Evolutionary conservation across 495 filamentous ascomycete genomes (phyloP).

Genomic region (Jackrogersella minutella): DNA sequence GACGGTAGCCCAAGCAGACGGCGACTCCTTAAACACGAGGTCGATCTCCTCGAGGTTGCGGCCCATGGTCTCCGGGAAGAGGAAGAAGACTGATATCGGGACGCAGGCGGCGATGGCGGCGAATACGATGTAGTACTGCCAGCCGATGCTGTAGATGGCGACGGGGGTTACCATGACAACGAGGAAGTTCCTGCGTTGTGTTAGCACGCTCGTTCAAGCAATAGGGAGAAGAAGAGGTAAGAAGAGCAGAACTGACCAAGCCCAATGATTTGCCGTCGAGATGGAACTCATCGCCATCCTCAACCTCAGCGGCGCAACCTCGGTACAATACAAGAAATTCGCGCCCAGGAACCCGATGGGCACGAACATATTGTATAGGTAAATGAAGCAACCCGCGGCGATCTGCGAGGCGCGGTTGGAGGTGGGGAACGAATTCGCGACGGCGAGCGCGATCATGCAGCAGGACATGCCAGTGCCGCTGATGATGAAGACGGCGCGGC

Average conservation of each 20-base stretch:
- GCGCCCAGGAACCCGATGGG: constrained; percentile 66
- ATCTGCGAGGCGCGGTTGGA: constrained; percentile 45
- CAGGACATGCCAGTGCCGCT: constrained; percentile 58
- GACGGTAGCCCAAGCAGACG: constrained; percentile 66
- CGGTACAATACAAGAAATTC: constrained; percentile 66
- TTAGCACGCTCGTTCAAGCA: not conserved
- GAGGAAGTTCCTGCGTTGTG: constrained; percentile 52
- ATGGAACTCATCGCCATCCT: constrained; percentile 62
- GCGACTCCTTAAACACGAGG: constrained; percentile 69
- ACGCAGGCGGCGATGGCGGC: constrained; percentile 58
- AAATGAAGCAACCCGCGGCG: constrained; percentile 62
- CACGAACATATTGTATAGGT: constrained; percentile 69
- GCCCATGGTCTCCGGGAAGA: constrained; percentile 64
- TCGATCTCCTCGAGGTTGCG: constrained; percentile 71
- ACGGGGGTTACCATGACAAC: constrained; percentile 57
- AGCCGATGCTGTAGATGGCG: constrained; percentile 56
- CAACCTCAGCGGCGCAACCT: constrained; percentile 63
- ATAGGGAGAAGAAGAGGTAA: not conserved
- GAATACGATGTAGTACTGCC: constrained; percentile 60
- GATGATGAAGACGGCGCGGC: constrained; percentile 62
- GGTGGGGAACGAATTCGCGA: constrained; percentile 50
- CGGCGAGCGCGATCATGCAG: constrained; percentile 53
- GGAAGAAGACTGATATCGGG: constrained; percentile 62
- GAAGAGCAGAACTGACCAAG: constrained; percentile 50
- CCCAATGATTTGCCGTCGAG: constrained; percentile 61